A percentile compares a stretch with the other conserved stretches of the same genome.
Evolutionary conservation across 257 asterid genomes (phyloP).

Genomic region (Primulina eburnea): DNA sequence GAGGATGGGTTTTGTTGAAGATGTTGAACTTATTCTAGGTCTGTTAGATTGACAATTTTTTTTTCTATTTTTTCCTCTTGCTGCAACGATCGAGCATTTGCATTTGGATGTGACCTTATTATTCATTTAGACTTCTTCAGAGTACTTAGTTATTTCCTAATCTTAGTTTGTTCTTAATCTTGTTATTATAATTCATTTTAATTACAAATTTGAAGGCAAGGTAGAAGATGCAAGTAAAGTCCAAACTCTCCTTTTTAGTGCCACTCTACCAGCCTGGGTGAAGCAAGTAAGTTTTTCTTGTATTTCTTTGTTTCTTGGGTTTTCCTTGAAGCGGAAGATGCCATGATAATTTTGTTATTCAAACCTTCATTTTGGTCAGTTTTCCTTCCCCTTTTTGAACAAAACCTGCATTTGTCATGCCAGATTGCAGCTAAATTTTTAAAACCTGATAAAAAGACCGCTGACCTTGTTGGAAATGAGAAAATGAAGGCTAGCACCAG

Average conservation of each 20-base stretch:
- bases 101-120: not conserved
- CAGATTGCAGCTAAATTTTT: conserved; percentile 73
- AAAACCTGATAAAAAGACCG: conserved; percentile 77
- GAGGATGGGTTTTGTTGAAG: conserved; percentile 99
- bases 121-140: conserved; percentile 6
- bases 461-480: conserved; percentile 93
- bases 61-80: not conserved
- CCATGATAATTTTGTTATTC: not conserved
- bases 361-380: not conserved
- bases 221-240: conserved; percentile 80
- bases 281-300: conserved; percentile 46
- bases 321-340: not conserved
- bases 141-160: not conserved
- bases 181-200: not conserved
- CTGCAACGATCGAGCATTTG: not conserved
- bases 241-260: conserved; percentile 96
- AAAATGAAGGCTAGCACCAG: conserved; percentile 93
- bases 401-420: conserved; percentile 17
- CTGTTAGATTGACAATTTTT: conserved; percentile 11
- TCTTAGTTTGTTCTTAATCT: conserved; percentile 2
- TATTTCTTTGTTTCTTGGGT: not conserved
- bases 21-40: conserved; percentile 96
- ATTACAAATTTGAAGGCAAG: conserved; percentile 49
- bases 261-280: conserved; percentile 90
- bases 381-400: conserved; percentile 15